Conservation (phyloP, 116 monocot species). For the Dioscorea cayenensis region DNA sequence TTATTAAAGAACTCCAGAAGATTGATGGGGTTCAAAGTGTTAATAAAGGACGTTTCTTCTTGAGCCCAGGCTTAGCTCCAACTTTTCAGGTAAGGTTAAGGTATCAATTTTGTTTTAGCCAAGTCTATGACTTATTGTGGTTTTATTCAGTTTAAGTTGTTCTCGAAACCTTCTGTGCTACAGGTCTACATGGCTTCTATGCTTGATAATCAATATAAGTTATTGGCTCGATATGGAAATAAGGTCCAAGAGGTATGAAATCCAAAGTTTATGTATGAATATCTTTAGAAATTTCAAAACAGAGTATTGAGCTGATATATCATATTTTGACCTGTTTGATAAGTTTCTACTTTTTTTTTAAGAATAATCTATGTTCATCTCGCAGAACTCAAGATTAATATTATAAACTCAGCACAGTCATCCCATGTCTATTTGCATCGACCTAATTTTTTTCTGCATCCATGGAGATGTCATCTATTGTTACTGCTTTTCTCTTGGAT, state of each 20-base stretch:
- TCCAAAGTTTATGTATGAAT: too few species aligned
- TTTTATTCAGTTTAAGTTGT: not conserved
- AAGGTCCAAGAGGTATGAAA: conserved; percentile 87
- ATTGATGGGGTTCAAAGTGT: conserved; percentile 61
- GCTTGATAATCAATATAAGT: conserved; percentile 76
- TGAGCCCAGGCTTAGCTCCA: conserved; percentile 90
- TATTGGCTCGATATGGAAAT: conserved; percentile 90
- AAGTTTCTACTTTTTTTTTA: too few species aligned
- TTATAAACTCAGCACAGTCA: too few species aligned
- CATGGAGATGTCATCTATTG: too few species aligned
- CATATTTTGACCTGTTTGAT: not conserved
- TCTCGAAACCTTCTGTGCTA: conserved; percentile 4
- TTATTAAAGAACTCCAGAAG: conserved; percentile 69
- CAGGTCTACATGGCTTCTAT: conserved; percentile 93
- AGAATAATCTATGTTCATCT: too few species aligned
- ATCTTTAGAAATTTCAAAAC: not conserved
- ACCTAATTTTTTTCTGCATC: too few species aligned
- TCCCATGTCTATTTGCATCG: too few species aligned
- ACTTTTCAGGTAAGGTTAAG: conserved; percentile 73
- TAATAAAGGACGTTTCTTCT: conserved; percentile 84
- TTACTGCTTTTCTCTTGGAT: too few species aligned
- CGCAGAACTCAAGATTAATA: too few species aligned
- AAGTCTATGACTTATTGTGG: not conserved
- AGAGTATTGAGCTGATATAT: not conserved
- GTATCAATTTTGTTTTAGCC: not conserved